A percentile compares a stretch with the other conserved stretches of the same genome.
phyloP scores from a whole-genome alignment of 1,284 basidiomycete genomes.

The Xerocomus subilludens region DNA sequence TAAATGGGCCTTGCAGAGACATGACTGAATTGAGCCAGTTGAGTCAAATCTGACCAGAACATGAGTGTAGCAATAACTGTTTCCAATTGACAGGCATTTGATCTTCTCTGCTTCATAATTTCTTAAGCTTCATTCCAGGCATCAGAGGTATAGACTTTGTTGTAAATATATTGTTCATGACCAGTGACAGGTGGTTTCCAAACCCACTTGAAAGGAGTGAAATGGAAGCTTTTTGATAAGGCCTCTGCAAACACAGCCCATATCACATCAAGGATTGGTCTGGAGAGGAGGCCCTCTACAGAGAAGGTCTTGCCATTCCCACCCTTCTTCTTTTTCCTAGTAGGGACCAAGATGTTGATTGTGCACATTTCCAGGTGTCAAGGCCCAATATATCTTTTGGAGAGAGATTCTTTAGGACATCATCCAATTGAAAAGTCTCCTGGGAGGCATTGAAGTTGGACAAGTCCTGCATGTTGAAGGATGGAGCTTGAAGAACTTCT shows the following conservation, averaged over 20 bases:
- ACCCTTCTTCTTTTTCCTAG: not conserved
- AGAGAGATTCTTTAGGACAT: not conserved
- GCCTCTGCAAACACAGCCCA: not conserved
- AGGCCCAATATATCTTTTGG: not conserved
- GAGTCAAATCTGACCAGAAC: conserved; percentile 8
- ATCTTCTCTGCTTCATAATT: not conserved
- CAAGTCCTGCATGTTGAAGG: conserved; percentile 3
- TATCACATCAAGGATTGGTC: not conserved
- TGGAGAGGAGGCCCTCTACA: not conserved
- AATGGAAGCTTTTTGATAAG: not conserved
- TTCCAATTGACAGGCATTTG: not conserved
- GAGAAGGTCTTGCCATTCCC: not conserved
- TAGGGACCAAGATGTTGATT: not conserved
- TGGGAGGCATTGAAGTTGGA: not conserved
- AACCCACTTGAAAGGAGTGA: not conserved
- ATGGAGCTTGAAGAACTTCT: conserved; percentile 9
- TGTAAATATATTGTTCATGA: not conserved
- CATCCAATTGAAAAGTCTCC: not conserved
- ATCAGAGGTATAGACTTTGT: not conserved
- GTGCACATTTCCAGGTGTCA: conserved; percentile 2
- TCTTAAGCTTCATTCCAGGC: conserved; percentile 1
- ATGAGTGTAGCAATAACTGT: not conserved
- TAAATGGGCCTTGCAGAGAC: not conserved
- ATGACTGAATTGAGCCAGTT: conserved; percentile 3
- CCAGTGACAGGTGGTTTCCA: conserved; percentile 1